Evolutionary conservation across 805 yeast species (phyloP).

Genomic region (Teunomyces atbi): DNA sequence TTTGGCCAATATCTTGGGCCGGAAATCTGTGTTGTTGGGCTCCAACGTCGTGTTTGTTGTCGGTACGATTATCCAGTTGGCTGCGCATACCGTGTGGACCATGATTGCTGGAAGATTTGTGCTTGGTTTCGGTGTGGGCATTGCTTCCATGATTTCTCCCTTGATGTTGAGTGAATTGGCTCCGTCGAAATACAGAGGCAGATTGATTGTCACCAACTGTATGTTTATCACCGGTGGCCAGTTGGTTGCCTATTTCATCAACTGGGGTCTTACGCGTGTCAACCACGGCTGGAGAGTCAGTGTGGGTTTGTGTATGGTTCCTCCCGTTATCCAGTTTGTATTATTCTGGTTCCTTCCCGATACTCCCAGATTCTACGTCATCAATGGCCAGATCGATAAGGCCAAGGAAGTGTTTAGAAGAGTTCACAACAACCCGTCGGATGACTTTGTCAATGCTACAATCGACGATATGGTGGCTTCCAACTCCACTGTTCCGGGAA

Average conservation of each 20-base stretch:
- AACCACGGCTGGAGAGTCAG: conserved; percentile 89
- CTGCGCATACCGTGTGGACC: conserved; percentile 77
- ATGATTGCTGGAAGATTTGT: conserved; percentile 90
- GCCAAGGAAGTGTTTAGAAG: conserved; percentile 66
- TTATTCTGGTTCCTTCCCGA: conserved; percentile 88
- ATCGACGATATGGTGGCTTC: conserved; percentile 60
- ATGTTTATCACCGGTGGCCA: conserved; percentile 95
- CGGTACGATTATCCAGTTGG: conserved; percentile 85
- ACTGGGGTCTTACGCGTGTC: conserved; percentile 77
- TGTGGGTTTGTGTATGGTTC: conserved; percentile 88
- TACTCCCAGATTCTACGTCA: conserved; percentile 87
- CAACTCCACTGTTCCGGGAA: conserved; percentile 43
- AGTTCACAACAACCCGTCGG: conserved; percentile 63
- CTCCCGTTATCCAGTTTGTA: conserved; percentile 73
- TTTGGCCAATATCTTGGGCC: conserved; percentile 78
- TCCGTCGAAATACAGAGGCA: conserved; percentile 87
- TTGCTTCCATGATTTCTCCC: conserved; percentile 93
- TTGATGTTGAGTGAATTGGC: conserved; percentile 89
- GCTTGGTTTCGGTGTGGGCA: conserved; percentile 96
- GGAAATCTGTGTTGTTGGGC: conserved; percentile 79
- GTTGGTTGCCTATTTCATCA: conserved; percentile 88
- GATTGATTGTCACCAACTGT: conserved; percentile 84
- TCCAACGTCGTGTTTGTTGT: conserved; percentile 79
- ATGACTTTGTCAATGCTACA: conserved; percentile 61
- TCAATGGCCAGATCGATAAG: conserved; percentile 59